Percentiles rank a stretch among this genome's conserved stretches.
These are phyloP conservation scores for Lactarius evosmus DNA, from an alignment of 768 basidiomycete species.

Conservation along the genomic window DNA sequence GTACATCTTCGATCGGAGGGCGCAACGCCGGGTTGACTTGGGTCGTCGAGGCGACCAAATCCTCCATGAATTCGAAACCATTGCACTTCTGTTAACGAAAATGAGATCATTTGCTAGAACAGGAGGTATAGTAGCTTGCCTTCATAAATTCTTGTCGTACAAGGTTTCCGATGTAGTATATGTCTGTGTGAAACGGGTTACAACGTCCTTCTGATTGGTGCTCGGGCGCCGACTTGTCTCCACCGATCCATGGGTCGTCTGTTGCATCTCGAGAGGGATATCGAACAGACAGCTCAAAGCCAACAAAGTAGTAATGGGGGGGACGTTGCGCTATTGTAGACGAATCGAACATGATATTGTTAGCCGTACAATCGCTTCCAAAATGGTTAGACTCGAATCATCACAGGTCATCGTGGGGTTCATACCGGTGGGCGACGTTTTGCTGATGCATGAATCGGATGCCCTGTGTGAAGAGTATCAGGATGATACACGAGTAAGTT, in stretches of 20 bases:
- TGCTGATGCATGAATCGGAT: slow-evolving; percentile 31
- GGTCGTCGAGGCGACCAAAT: slow-evolving; percentile 32
- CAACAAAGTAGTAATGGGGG: slow-evolving; percentile 32
- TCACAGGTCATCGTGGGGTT: neutral
- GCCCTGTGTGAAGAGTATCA: slow-evolving; percentile 24
- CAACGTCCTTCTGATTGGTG: slow-evolving; percentile 27
- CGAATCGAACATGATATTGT: slow-evolving; percentile 34
- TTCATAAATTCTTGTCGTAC: slow-evolving; percentile 33
- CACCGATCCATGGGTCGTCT: slow-evolving; percentile 38
- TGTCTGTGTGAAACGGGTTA: slow-evolving; percentile 38
- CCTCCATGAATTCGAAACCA: slow-evolving; percentile 31
- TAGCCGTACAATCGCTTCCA: slow-evolving; percentile 22
- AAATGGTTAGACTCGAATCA: neutral
- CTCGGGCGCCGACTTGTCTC: slow-evolving; percentile 42
- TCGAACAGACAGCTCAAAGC: slow-evolving; percentile 33
- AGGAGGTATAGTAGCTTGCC: slow-evolving; percentile 25
- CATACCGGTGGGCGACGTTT: slow-evolving; percentile 34
- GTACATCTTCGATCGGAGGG: slow-evolving; percentile 29
- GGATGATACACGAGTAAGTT: neutral
- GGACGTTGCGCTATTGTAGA: slow-evolving; percentile 31
- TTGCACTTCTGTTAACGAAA: slow-evolving; percentile 25
- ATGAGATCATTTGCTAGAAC: neutral
- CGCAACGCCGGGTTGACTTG: slow-evolving; percentile 30
- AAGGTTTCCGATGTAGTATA: slow-evolving; percentile 39
- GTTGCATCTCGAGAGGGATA: slow-evolving; percentile 32